These are phyloP conservation scores for Auriculariales sp. DNA, from an alignment of 768 basidiomycete genomes.

Conservation along the genomic window DNA sequence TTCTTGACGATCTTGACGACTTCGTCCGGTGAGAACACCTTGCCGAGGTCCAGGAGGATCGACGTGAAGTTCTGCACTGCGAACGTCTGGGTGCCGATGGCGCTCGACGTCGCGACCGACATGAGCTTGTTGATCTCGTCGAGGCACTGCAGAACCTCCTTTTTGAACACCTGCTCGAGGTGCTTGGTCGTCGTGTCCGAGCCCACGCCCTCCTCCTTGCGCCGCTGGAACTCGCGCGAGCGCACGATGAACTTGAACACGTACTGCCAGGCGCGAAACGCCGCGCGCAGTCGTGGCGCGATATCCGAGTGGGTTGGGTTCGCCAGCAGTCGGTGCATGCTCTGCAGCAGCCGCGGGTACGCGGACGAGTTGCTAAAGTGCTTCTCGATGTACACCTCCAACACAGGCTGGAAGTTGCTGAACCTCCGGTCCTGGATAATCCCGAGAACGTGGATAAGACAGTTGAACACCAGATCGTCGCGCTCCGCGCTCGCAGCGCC, in stretches of 20 bases:
- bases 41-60: conserved; percentile 74
- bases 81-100: conserved; percentile 92
- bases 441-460: conserved; percentile 79
- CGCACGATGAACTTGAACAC: conserved; percentile 89
- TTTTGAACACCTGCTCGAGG: conserved; percentile 71
- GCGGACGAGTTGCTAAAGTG: conserved; percentile 76
- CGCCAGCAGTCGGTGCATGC: conserved; percentile 70
- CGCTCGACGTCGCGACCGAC: conserved; percentile 65
- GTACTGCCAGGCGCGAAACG: conserved; percentile 93
- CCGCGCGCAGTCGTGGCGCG: conserved; percentile 68
- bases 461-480: conserved; percentile 78
- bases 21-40: conserved; percentile 69
- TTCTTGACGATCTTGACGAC: conserved; percentile 75
- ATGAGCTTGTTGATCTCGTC: conserved; percentile 79
- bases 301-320: conserved; percentile 59
- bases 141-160: conserved; percentile 65
- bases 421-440: conserved; percentile 91
- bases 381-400: conserved; percentile 84
- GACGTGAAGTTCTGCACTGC: conserved; percentile 88
- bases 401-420: conserved; percentile 84
- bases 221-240: conserved; percentile 78
- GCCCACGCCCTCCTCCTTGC: conserved; percentile 63
- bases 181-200: conserved; percentile 76
- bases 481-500: conserved; percentile 60
- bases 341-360: conserved; percentile 70